Evolutionary conservation across 164 flowering plant genomes (phyloP), one percentile per base, ranked within the genome.

Genomic region (Cinnamomum chago): DNA sequence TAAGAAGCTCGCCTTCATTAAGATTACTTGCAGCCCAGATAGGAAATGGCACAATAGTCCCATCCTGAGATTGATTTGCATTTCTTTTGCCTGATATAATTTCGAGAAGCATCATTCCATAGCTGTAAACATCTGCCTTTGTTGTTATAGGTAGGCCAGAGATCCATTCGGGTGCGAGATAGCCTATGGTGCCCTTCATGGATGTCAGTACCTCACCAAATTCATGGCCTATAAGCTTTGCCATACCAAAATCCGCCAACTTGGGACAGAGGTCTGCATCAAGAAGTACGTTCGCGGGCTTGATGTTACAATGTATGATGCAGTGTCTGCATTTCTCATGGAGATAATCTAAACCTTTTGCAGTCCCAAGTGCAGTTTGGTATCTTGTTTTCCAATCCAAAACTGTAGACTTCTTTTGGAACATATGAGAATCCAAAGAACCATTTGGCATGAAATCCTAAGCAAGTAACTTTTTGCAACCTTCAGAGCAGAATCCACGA

Each of bases 361-460:
- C 85, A 33, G 68, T 80, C 51, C 83, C 83, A 0, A 83, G 69
- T 22, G 83, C 83, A 65, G 80, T 80, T 28, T 78, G 71, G 58
- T 80, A 82, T 51, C 85, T 78, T 17, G 70, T 73, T 20, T 73
- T 80, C 85, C 85, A 82, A 64, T 78, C 76, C 62, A 82, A 66
- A 12, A 40, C 47, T 3, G 23, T 23, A 0, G 73, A 22, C 50
- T 69, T 58, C 23, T 77, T 18, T 74, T 76, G 77, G 3, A 24
- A 24, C 25, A 24, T 0, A 24, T 24, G 25, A 24, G 79, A 72
- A 17, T 81, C 84, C 50, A 86, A 75, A 67, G 90, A 88, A 5
- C 86, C 84, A 10, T 83, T 86, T 6, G 85, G 85, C 90, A 87
- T 86, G 77, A 82, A 88, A 33, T 84, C 88, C 62, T 87, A 88